These are phyloP conservation scores for Saccharomycopsis malanga DNA, from an alignment of 805 yeast species.

Conservation along the genomic window DNA sequence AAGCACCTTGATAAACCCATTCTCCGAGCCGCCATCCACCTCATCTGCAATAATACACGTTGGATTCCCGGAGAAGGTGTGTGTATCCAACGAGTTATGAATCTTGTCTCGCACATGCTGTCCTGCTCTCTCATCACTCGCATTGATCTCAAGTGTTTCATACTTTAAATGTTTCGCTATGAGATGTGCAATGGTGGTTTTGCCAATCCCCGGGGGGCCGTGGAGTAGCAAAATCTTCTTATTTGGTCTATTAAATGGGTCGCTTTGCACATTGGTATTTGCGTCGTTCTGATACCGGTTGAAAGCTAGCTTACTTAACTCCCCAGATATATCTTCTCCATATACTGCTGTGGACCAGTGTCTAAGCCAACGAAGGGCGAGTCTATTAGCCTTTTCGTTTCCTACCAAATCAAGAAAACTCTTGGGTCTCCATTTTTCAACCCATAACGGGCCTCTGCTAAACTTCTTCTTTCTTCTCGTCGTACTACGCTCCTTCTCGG, in stretches of 20 bases:
- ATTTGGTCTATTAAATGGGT: conserved; percentile 52
- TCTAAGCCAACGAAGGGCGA: conserved; percentile 54
- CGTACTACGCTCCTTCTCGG: conserved; percentile 10
- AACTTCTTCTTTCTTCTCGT: not conserved
- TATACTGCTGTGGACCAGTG: conserved; percentile 60
- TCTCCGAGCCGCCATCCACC: conserved; percentile 72
- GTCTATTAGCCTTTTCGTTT: conserved; percentile 56
- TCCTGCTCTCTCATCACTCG: conserved; percentile 70
- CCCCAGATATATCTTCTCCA: conserved; percentile 35
- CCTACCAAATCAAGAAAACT: conserved; percentile 63
- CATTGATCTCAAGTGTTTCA: conserved; percentile 76
- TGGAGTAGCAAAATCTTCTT: conserved; percentile 64
- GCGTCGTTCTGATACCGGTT: conserved; percentile 15
- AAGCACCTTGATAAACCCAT: conserved; percentile 51
- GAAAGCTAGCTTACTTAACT: conserved; percentile 1
- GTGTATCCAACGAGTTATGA: conserved; percentile 54
- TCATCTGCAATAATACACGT: conserved; percentile 84
- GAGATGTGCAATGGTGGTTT: conserved; percentile 81
- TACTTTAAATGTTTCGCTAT: conserved; percentile 79
- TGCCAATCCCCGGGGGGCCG: conserved; percentile 94
- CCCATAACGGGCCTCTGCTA: conserved; percentile 31
- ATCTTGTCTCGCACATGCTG: conserved; percentile 47
- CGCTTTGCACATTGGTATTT: conserved; percentile 26
- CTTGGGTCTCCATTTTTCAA: conserved; percentile 64
- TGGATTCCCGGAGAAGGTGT: conserved; percentile 64